Evolutionary conservation across 1,139 yeast species (phyloP), one percentile per base, ranked within the genome.

Genomic region (Hyphopichia fennica): DNA sequence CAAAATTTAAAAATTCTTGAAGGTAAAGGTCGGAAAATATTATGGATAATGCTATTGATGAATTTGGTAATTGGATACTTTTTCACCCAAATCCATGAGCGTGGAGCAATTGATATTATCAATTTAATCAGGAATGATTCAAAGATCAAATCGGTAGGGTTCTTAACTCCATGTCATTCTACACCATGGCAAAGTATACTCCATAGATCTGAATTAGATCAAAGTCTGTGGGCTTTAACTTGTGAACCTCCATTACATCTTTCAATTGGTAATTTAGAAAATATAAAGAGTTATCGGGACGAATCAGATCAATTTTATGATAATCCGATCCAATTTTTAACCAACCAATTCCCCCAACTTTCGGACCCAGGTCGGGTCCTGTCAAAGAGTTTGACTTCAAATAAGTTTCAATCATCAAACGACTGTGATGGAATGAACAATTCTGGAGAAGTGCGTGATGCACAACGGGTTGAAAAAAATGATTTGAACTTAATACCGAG

Each of bases 101-200:
- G 87, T 20, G 99, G 99, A 1, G 96, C 82, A 15, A 77, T 91
- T 11, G 83, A 79, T 38, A 81, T 91, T 0, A 72, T 87, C 17
- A 61, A 77, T 11, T 73, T 72, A 41, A 55, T 93, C 19, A 72
- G 82, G 40, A 46, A 60, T 8, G 66, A 75, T 11, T 63, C 72
- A 0, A 52, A 58, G 1, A 69, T 79, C 4, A 49, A 62, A 0
- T 75, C 86, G 3, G 67, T 90, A 34, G 96, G 96, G 1, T 85
- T 93, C 50, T 61, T 95, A 16, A 88, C 91, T 58, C 99, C 99
- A 0, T 95, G 99, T 55, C 99, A 95, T 60, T 91, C 98, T 0
- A 91, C 98, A 0, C 99, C 99, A 2, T 88, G 96, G 85, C 96
- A 89, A 56, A 80, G 95, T 30, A 82, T 86, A 54, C 63, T 95